Percentiles rank a stretch among this genome's conserved stretches.
Evolutionary conservation across 1,284 basidiomycete species (phyloP).

Genomic region (Papiliotrema laurentii): DNA sequence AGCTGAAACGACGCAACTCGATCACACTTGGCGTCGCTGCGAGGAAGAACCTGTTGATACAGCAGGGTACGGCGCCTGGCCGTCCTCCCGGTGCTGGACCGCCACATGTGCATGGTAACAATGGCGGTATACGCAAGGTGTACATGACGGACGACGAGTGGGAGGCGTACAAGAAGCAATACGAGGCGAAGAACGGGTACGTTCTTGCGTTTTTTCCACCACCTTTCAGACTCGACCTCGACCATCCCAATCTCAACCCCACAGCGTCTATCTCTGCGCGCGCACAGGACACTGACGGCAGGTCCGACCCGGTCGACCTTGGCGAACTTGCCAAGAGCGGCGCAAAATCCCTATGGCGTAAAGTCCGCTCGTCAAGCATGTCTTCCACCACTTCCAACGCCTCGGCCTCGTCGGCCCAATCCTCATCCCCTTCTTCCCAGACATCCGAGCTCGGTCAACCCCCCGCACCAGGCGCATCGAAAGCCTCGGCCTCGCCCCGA

Average conservation of each 20-base stretch:
- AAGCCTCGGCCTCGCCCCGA: not conserved
- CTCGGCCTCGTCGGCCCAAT: conserved; percentile 10
- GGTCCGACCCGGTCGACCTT: conserved; percentile 28
- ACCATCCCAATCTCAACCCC: not conserved
- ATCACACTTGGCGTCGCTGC: conserved; percentile 45
- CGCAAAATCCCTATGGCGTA: conserved; percentile 41
- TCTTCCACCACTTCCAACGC: conserved; percentile 6
- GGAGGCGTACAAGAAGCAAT: conserved; percentile 40
- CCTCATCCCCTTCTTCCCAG: not conserved
- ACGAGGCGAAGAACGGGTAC: conserved; percentile 26
- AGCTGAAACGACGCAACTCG: conserved; percentile 38
- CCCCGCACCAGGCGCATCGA: not conserved
- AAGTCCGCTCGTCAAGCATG: conserved; percentile 28
- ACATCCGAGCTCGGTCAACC: not conserved
- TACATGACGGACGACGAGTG: conserved; percentile 45
- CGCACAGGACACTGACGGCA: not conserved
- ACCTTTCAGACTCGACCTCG: not conserved
- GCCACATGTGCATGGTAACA: not conserved
- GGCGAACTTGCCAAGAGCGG: conserved; percentile 34
- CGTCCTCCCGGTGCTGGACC: not conserved
- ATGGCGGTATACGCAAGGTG: conserved; percentile 16
- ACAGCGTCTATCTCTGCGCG: not conserved
- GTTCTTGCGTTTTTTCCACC: conserved; percentile 7
- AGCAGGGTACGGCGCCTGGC: conserved; percentile 20
- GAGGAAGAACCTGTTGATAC: conserved; percentile 35